Evolutionary conservation across 2,329 filamentous ascomycete species (phyloP).

Genomic region (Aspergillus ruber): DNA sequence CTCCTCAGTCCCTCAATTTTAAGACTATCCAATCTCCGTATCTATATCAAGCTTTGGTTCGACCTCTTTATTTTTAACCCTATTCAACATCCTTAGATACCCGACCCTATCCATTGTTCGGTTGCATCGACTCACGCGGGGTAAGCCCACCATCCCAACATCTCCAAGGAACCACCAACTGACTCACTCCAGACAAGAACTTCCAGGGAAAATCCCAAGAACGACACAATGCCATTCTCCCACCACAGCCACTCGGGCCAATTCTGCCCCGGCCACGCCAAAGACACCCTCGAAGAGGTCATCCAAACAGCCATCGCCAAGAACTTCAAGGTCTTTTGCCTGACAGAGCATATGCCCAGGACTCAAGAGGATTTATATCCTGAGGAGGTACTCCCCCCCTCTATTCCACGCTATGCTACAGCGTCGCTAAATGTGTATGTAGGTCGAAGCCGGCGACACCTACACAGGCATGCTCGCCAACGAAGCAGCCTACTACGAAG

Average conservation of each 20-base stretch:
- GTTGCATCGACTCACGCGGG: not conserved
- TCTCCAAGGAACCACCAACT: not conserved
- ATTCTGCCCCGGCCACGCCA: conserved; percentile 88
- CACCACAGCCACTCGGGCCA: conserved; percentile 98
- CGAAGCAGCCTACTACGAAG: conserved; percentile 60
- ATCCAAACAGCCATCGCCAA: conserved; percentile 69
- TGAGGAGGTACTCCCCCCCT: conserved; percentile 56
- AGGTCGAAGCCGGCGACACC: conserved; percentile 28
- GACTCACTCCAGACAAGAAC: not conserved
- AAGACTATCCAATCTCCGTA: no score
- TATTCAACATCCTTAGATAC: not conserved
- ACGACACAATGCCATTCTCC: conserved; percentile 73
- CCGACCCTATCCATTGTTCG: not conserved
- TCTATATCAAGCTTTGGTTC: not conserved
- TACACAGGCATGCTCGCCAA: conserved; percentile 39
- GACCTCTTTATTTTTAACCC: no score
- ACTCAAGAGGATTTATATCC: conserved; percentile 77
- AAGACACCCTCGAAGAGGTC: conserved; percentile 76
- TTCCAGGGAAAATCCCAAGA: not conserved
- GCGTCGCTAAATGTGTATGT: conserved; percentile 2
- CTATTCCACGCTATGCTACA: not conserved
- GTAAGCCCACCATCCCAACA: not conserved
- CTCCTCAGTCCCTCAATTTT: no score
- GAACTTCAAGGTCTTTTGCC: conserved; percentile 73
- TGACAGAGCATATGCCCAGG: conserved; percentile 95